These are phyloP conservation scores for Eucalyptus sp. DNA, from an alignment of 345 rosid genomes.

Conservation along the genomic window DNA sequence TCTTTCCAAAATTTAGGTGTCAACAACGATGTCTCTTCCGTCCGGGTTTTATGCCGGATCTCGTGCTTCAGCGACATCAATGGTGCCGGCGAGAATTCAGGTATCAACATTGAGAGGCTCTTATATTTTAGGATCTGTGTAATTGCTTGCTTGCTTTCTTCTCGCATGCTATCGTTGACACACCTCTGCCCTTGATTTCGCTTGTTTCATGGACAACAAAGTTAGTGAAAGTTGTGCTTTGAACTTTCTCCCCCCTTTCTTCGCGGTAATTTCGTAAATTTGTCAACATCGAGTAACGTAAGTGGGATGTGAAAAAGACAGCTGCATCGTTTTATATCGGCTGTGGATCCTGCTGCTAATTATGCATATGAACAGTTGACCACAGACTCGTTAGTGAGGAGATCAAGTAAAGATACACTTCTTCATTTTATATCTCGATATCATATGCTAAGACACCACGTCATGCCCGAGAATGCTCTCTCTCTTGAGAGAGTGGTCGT, in stretches of 20 bases:
- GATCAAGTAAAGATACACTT: neutral
- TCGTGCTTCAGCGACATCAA: no score
- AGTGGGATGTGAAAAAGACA: neutral
- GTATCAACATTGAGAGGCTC: neutral
- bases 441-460: slow-evolving; percentile 21
- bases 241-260: neutral
- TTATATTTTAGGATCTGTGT: neutral
- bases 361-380: neutral
- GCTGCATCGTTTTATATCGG: neutral
- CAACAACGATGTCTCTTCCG: no score
- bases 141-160: neutral
- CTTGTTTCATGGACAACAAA: neutral
- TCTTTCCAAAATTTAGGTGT: no score
- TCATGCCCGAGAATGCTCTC: slow-evolving; percentile 34
- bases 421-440: neutral
- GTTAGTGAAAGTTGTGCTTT: neutral
- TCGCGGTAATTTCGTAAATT: neutral
- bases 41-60: no score
- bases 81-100: no score
- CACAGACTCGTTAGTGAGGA: neutral
- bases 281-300: neutral
- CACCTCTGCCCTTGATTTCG: neutral
- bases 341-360: neutral
- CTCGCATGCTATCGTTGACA: neutral
- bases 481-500: slow-evolving; percentile 15